Conservation (phyloP, 257 asterid genomes). For the Linaria vulgaris region DNA sequence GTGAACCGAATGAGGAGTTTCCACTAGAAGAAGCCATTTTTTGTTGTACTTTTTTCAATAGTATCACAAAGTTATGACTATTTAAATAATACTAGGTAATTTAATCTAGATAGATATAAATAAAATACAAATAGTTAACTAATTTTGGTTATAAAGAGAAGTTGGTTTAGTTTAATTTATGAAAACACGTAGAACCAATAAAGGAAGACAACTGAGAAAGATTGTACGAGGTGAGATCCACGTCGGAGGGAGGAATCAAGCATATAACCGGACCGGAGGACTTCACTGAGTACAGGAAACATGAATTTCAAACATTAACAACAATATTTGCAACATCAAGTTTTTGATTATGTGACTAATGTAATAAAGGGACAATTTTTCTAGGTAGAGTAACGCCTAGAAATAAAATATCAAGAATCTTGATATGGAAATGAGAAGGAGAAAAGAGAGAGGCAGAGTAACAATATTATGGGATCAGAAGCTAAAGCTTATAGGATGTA, state of each 20-base stretch:
- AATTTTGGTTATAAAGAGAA: neutral
- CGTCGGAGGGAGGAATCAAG: slow-evolving; percentile 66
- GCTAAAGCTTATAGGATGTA: slow-evolving; percentile 19
- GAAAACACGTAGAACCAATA: slow-evolving; percentile 96
- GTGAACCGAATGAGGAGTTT: slow-evolving; percentile 59
- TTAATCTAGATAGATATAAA: neutral
- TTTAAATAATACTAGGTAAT: no score
- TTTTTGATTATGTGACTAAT: neutral
- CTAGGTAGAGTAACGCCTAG: no score
- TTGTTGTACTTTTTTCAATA: slow-evolving; percentile 3
- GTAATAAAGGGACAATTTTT: no score
- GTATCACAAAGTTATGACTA: neutral
- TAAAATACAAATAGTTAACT: neutral
- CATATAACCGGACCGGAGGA: slow-evolving; percentile 63
- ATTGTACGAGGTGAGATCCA: slow-evolving; percentile 83
- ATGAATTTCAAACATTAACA: slow-evolving; percentile 49
- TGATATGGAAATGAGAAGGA: neutral
- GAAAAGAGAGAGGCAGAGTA: neutral
- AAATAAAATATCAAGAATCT: neutral
- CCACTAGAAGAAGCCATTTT: slow-evolving; percentile 71
- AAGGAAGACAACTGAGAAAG: slow-evolving; percentile 90
- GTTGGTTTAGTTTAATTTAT: slow-evolving; percentile 20
- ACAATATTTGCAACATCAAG: slow-evolving; percentile 35
- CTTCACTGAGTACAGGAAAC: slow-evolving; percentile 78
- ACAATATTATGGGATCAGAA: neutral